Base-by-base conservation (phyloP, 1,284 basidiomycete species). In the Pseudozyma sp. region DNA sequence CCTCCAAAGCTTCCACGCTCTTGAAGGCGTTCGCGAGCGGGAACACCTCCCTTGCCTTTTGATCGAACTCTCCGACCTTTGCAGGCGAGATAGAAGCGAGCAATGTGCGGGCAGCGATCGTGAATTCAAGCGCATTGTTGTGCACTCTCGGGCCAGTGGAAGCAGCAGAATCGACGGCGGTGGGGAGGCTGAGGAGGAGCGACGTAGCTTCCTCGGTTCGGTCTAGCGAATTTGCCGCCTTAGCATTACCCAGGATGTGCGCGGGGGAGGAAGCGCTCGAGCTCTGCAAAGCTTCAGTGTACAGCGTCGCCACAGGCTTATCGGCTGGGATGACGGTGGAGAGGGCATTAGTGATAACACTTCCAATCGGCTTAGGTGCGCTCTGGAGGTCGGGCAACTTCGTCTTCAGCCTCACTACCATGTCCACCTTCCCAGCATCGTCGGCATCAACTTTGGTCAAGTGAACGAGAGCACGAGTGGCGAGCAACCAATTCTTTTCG, bases 401-500 rank as follows among this genome's bases (percentile, higher is more conserved):
- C 67, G 86, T 86, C 36, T 88, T 88, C 80, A 95, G 88, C 79
- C 92, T 88, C 5, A 93, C 87, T 31, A 92, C 85, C 48, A 92
- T 89, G 11, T 90, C 81, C 73, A 95, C 92, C 36, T 97, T 85
- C 47, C 90, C 89, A 0, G 94, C 89, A 64, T 91, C 85, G 10
- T 89, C 86, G 0, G 89, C 73, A 59, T 91, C 88, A 11, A 95
- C 77, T 0, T 87, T 82, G 12, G 87, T 87, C 0, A 91, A 92
- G 2, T 87, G 87, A 10, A 87, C 87, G 5, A 98, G 87, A 0
- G 93, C 93, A 67, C 89, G 88, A 1, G 90, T 86, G 0, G 94
- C 94, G 77, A 93, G 91, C 31, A 95, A 85, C 79, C 91, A 91
- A 83, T 93, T 93, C 80, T 90, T 89, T 83, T 91, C 88, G 55